phyloP scores from a whole-genome alignment of 75 land plant species.

The Cupressus sempervirens region DNA sequence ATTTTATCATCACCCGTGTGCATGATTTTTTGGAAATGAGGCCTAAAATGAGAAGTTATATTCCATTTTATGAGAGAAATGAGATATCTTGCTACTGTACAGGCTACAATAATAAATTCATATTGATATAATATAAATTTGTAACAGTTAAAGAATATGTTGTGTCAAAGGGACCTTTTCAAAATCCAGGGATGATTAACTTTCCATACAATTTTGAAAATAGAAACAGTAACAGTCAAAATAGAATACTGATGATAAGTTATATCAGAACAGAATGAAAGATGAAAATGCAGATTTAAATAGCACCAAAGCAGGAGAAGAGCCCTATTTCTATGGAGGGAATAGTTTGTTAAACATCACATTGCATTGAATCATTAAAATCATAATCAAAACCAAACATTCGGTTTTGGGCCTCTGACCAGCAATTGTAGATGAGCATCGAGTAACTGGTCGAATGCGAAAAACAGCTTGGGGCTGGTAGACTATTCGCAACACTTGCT shows the following conservation, averaged over 20 bases:
- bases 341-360: not conserved
- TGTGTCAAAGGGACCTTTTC: not conserved
- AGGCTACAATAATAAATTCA: too few species aligned
- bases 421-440: conserved; percentile 84
- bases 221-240: not conserved
- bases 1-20: not conserved
- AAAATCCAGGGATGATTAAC: not conserved
- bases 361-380: not conserved
- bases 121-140: too few species aligned
- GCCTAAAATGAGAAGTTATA: not conserved
- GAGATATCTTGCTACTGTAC: too few species aligned
- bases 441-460: conserved; percentile 76
- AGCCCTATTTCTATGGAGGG: not conserved
- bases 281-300: not conserved
- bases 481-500: conserved; percentile 64
- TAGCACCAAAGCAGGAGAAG: not conserved
- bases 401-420: conserved; percentile 29
- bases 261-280: not conserved
- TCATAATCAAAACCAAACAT: not conserved
- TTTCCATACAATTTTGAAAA: not conserved
- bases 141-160: not conserved
- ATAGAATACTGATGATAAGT: not conserved
- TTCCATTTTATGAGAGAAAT: not conserved
- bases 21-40: not conserved
- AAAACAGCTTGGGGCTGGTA: conserved; percentile 91